A percentile compares a stretch with the other conserved stretches of the same genome.
These are phyloP conservation scores for Penicillium freii DNA, from an alignment of 2,329 filamentous ascomycete genomes.

Conservation along the genomic window DNA sequence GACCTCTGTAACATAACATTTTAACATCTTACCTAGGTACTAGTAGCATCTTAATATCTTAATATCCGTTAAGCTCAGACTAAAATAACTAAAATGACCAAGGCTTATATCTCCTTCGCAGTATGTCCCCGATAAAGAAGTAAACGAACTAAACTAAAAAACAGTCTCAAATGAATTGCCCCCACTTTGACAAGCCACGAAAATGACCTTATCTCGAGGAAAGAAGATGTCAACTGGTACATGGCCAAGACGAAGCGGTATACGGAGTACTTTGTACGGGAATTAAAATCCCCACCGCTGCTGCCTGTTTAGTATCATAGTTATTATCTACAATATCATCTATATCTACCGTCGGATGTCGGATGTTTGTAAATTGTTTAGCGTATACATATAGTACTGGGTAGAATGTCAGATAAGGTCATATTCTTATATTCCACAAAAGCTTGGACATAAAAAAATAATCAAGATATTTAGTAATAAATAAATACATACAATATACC, in stretches of 20 bases:
- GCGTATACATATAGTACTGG: neutral
- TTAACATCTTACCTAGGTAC: neutral
- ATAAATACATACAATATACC: neutral
- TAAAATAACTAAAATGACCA: neutral
- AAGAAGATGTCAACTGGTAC: neutral
- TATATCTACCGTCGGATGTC: too few relatives aligned
- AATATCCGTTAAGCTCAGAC: neutral
- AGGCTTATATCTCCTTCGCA: neutral
- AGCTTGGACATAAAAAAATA: neutral
- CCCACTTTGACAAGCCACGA: constrained; percentile 2
- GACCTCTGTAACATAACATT: neutral
- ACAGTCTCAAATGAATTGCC: neutral
- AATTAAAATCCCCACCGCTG: neutral
- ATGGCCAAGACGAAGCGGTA: neutral
- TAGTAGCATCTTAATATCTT: too few relatives aligned
- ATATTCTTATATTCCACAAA: neutral
- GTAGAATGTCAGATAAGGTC: neutral
- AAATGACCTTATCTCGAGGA: neutral
- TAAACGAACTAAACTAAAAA: neutral
- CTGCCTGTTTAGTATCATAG: neutral
- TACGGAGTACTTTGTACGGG: too few relatives aligned
- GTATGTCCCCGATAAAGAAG: neutral
- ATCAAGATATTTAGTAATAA: neutral
- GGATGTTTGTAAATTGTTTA: too few relatives aligned
- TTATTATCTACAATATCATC: too few relatives aligned